Conservation (phyloP, 176 grass and related monocot species). For the Ensete ventricosum region DNA sequence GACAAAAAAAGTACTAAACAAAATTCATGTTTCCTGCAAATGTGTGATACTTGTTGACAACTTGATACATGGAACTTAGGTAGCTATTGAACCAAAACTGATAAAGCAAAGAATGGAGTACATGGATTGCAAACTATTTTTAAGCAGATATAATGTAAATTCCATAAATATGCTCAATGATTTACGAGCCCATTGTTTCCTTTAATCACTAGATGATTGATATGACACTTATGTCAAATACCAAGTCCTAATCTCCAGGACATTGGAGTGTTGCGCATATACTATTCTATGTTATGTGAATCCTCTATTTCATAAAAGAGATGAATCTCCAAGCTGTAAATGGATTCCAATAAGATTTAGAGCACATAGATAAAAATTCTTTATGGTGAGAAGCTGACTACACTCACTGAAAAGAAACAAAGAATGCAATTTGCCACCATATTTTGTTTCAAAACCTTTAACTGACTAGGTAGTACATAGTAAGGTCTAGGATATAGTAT, state of each 20-base stretch:
- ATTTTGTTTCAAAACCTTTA: neutral
- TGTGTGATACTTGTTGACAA: too few relatives aligned
- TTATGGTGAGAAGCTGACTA: neutral
- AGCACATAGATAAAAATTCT: neutral
- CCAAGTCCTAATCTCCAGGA: neutral
- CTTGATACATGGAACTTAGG: too few relatives aligned
- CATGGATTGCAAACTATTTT: neutral
- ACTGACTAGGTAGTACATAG: neutral
- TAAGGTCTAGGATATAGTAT: neutral
- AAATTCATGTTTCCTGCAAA: too few relatives aligned
- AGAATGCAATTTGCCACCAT: neutral
- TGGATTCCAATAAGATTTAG: neutral
- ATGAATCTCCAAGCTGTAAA: neutral
- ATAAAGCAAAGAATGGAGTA: too few relatives aligned
- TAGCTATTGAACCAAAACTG: too few relatives aligned
- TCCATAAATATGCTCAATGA: neutral
- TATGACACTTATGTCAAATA: neutral
- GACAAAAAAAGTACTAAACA: too few relatives aligned
- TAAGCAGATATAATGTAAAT: neutral
- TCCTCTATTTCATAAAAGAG: too few relatives aligned
- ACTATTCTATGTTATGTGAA: neutral
- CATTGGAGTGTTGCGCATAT: neutral
- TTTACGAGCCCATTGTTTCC: neutral
- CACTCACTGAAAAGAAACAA: neutral
- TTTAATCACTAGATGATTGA: neutral